Conservation (phyloP, 1,284 basidiomycete species). For the Marasmius tenuissimus region DNA sequence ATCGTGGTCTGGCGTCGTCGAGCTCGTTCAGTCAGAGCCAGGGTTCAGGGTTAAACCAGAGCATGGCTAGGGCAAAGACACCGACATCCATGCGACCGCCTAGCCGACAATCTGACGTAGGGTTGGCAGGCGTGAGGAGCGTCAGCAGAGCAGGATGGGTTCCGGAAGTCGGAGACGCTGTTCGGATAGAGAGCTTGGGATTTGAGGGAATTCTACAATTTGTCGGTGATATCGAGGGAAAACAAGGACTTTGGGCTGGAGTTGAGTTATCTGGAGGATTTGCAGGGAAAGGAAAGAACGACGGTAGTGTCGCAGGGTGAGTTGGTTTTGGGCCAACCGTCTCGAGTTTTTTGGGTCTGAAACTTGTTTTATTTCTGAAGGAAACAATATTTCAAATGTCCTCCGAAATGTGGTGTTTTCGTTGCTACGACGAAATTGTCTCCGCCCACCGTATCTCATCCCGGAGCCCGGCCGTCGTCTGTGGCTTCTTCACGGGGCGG, state of each 20-base stretch:
- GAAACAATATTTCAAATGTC: constrained; percentile 85
- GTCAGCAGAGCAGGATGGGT: constrained; percentile 30
- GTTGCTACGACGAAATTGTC: constrained; percentile 83
- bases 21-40: constrained; percentile 20
- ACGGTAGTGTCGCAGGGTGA: constrained; percentile 88
- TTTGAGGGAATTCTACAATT: constrained; percentile 83
- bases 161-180: constrained; percentile 71
- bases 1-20: constrained; percentile 46
- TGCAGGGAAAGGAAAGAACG: constrained; percentile 93
- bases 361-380: constrained; percentile 33
- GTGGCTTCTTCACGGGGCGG: constrained; percentile 75
- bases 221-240: constrained; percentile 82
- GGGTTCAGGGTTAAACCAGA: neutral
- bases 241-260: constrained; percentile 87
- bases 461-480: constrained; percentile 66
- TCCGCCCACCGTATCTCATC: constrained; percentile 54
- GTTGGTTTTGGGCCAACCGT: constrained; percentile 28
- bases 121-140: constrained; percentile 32
- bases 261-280: constrained; percentile 88
- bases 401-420: constrained; percentile 89
- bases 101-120: constrained; percentile 66
- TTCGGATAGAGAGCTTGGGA: constrained; percentile 81
- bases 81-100: constrained; percentile 47
- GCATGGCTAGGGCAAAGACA: constrained; percentile 46
- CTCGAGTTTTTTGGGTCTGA: constrained; percentile 7